Evolutionary conservation across 176 grass and related monocot species (phyloP).

Genomic region (Aegilops longissima): DNA sequence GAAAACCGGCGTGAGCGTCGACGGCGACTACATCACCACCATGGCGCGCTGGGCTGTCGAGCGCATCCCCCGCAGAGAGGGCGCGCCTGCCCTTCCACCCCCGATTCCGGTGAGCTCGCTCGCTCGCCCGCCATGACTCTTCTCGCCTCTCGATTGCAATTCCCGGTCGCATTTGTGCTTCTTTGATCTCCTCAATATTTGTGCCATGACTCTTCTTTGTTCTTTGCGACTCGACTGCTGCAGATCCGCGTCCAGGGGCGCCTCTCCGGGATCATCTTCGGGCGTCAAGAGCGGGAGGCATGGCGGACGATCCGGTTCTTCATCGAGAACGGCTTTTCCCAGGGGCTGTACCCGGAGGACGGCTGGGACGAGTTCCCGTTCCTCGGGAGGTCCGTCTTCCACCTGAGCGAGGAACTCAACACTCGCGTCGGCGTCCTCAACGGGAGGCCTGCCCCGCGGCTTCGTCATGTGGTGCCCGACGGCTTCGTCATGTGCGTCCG

Average conservation of each 20-base stretch:
- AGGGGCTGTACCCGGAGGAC: background rate
- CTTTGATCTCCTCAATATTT: background rate
- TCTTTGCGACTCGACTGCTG: background rate
- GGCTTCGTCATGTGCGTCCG: background rate
- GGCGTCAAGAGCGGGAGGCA: background rate
- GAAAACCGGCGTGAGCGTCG: background rate
- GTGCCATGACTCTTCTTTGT: too few relatives aligned
- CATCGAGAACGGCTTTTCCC: background rate
- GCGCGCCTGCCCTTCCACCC: background rate
- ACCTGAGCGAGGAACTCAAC: background rate
- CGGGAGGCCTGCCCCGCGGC: too few relatives aligned
- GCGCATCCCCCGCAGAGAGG: background rate
- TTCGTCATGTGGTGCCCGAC: background rate
- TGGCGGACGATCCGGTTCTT: background rate
- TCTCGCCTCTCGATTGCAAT: background rate
- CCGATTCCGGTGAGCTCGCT: background rate
- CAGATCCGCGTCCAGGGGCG: background rate
- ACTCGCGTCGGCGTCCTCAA: background rate
- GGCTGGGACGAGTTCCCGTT: background rate
- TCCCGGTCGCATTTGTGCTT: background rate
- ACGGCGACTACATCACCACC: background rate
- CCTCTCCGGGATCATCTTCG: background rate
- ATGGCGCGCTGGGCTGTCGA: constrained; percentile 22
- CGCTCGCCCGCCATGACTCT: background rate
- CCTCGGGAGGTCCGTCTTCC: background rate